Conservation (phyloP, 2,329 filamentous ascomycete genomes). For the Aspergillus vadensis region DNA sequence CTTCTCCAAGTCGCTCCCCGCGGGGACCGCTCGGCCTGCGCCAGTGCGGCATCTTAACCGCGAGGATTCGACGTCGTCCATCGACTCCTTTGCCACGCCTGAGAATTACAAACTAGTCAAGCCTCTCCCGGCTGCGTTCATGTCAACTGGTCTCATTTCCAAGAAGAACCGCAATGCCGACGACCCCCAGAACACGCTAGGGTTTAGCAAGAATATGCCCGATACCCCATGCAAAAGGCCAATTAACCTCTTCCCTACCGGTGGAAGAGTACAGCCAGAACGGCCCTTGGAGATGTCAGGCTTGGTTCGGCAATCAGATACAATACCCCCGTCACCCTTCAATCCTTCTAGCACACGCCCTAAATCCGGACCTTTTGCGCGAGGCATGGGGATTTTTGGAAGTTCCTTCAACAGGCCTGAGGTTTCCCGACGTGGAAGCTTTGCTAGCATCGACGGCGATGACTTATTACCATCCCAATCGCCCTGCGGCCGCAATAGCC, state of each 20-base stretch:
- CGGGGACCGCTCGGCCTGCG: slow-evolving; percentile 60
- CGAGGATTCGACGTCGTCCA: slow-evolving; percentile 51
- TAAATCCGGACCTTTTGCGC: slow-evolving; percentile 68
- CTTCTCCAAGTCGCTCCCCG: slow-evolving; percentile 76
- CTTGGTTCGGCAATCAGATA: slow-evolving; percentile 71
- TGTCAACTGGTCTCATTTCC: slow-evolving; percentile 90
- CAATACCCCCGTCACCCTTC: slow-evolving; percentile 79
- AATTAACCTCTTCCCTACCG: slow-evolving; percentile 66
- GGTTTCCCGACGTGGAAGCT: slow-evolving; percentile 64
- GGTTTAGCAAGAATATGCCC: slow-evolving; percentile 70
- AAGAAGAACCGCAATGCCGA: slow-evolving; percentile 89
- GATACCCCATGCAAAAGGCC: slow-evolving; percentile 96
- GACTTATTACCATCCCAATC: slow-evolving; percentile 64
- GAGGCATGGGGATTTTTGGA: slow-evolving; percentile 65
- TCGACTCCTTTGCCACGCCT: slow-evolving; percentile 69
- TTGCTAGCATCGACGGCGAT: slow-evolving; percentile 78
- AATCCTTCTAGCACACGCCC: slow-evolving; percentile 63
- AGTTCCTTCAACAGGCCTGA: slow-evolving; percentile 53
- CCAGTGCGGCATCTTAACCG: slow-evolving; percentile 47
- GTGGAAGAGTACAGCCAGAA: slow-evolving; percentile 57
- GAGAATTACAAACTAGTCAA: slow-evolving; percentile 74
- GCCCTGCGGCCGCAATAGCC: slow-evolving; percentile 59
- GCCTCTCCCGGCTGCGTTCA: slow-evolving; percentile 80
- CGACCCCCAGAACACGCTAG: slow-evolving; percentile 55
- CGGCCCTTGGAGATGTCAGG: slow-evolving; percentile 63